A percentile compares a stretch with the other conserved stretches of the same genome.
phyloP scores from a whole-genome alignment of 768 basidiomycete species.

The Cystofilobasidium capitatum region DNA sequence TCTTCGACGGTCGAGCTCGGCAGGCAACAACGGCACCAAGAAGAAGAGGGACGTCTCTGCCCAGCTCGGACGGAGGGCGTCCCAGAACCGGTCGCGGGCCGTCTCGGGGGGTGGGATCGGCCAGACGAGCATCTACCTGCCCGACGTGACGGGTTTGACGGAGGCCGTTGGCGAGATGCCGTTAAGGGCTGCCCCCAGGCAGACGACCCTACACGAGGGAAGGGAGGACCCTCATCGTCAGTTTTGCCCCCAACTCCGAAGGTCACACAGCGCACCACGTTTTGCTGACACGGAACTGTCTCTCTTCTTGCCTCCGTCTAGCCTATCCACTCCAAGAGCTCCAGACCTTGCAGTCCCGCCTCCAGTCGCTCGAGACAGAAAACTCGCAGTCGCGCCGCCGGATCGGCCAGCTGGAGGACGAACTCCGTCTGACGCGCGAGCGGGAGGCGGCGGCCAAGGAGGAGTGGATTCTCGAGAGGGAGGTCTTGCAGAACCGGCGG shows the following conservation, averaged over 20 bases:
- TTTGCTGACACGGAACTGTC: constrained; percentile 15
- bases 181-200: constrained; percentile 37
- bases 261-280: too few species aligned
- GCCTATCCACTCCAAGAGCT: constrained; percentile 29
- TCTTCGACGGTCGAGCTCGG: constrained; percentile 1
- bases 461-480: constrained; percentile 54
- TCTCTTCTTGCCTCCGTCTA: constrained; percentile 2
- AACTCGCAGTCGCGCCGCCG: constrained; percentile 70
- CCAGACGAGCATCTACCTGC: constrained; percentile 15
- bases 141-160: constrained; percentile 72
- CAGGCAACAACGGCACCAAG: background rate
- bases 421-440: constrained; percentile 54
- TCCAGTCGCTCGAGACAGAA: constrained; percentile 67
- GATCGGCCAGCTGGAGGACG: constrained; percentile 76
- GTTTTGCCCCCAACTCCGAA: background rate
- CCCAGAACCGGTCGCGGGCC: background rate
- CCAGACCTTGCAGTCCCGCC: constrained; percentile 43
- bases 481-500: constrained; percentile 43
- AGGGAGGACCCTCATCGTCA: constrained; percentile 6
- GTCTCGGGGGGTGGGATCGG: constrained; percentile 9
- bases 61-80: constrained; percentile 1
- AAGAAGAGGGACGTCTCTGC: constrained; percentile 1
- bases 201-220: background rate
- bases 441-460: constrained; percentile 52
- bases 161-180: constrained; percentile 66